Base-by-base conservation (phyloP, 2,329 filamentous ascomycete species). In the Ceratocystis destructans region DNA sequence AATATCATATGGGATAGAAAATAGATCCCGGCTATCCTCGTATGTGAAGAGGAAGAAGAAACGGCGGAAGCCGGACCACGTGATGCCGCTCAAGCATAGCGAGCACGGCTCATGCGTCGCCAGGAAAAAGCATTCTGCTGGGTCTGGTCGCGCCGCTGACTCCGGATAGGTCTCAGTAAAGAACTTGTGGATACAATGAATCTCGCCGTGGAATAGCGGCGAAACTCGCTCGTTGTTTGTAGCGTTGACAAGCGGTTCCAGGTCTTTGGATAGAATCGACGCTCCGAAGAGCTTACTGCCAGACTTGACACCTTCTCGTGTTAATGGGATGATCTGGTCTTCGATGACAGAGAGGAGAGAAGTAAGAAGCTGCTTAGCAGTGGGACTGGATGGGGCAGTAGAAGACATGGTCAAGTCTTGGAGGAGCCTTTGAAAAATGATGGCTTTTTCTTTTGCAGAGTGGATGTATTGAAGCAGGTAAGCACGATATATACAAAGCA, bases 31-130 rank as follows among this genome's bases (percentile, higher is more conserved):
- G 64, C 79, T 83, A 71, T 84, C 82, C 71, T 83, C 79, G 71
- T 84, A 82, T 0, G 81, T 83, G 72, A 84, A 84, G 61, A 84
- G 73, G 70, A 83, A 83, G 72, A 82, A 83, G 66, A 84, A 75
- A 72, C 81, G 78, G 67, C 75, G 76, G 73, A 84, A 84, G 0
- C 82, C 81, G 8, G 79, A 78, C 82, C 82, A 84, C 1, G 81
- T 76, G 68, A 84, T 83, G 15, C 79, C 82, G 69, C 79, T 82
- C 8, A 84, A 73, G 68, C 82, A 84, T 1, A 84, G 75, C 55
- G 79, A 82, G 74, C 82, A 84, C 1, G 82, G 82, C 73, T 84
- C 82, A 71, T 84, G 82, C 0, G 82, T 83, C 3, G 81, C 79
- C 67, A 84, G 77, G 74, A 84, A 84, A 71, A 84, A 71, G 73